phyloP scores from a whole-genome alignment of 768 basidiomycete genomes.

The Trametes coccinea region DNA sequence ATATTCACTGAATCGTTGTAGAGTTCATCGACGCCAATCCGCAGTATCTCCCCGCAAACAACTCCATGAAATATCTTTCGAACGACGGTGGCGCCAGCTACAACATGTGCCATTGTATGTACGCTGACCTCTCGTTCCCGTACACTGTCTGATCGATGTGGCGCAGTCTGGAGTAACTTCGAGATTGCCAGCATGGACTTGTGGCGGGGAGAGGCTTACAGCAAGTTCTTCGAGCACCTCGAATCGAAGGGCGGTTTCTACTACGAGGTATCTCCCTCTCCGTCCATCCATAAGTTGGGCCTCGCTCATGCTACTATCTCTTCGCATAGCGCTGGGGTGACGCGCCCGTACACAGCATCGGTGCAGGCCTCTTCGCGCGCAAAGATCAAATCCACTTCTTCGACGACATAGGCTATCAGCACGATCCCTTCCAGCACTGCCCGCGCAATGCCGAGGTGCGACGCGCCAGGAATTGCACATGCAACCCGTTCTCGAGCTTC shows the following conservation, averaged over 20 bases:
- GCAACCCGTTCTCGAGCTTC: constrained; percentile 55
- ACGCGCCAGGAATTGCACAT: constrained; percentile 46
- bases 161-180: constrained; percentile 63
- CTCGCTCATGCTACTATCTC: constrained; percentile 26
- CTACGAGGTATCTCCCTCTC: constrained; percentile 62
- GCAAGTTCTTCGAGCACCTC: constrained; percentile 78
- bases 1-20: constrained; percentile 24
- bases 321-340: constrained; percentile 41
- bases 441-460: constrained; percentile 38
- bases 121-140: not conserved
- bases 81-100: constrained; percentile 65
- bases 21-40: constrained; percentile 58
- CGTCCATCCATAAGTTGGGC: too few relatives aligned
- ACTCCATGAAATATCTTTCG: constrained; percentile 64
- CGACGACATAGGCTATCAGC: constrained; percentile 65
- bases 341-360: constrained; percentile 52
- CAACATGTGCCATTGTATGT: constrained; percentile 65
- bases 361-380: constrained; percentile 46
- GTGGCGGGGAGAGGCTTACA: constrained; percentile 84
- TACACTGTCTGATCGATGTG: not conserved
- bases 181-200: constrained; percentile 89
- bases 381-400: constrained; percentile 73
- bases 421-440: constrained; percentile 59
- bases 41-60: constrained; percentile 53
- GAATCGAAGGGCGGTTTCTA: constrained; percentile 88